These are phyloP conservation scores for Xylaria venustula DNA, from an alignment of 495 filamentous ascomycete genomes.

Conservation along the genomic window DNA sequence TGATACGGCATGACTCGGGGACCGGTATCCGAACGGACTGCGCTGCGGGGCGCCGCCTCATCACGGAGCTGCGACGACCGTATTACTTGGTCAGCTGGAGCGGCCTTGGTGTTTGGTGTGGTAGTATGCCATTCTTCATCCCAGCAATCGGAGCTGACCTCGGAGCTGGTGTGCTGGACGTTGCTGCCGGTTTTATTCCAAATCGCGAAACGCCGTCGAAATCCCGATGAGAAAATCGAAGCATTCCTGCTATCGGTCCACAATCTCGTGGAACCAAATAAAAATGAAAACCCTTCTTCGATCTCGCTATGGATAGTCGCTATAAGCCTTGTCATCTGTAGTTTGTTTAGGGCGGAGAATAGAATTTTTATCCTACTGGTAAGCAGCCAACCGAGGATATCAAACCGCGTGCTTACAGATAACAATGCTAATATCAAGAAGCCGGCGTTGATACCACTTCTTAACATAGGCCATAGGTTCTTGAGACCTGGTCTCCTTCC, in stretches of 20 bases:
- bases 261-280: background rate
- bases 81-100: background rate
- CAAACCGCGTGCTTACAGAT: too few species aligned
- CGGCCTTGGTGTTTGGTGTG: conserved; percentile 7
- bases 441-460: conserved; percentile 16
- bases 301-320: conserved; percentile 15
- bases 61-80: background rate
- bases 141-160: conserved; percentile 15
- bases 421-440: background rate
- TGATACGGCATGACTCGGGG: background rate
- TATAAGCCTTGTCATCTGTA: background rate
- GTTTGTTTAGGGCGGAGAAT: conserved; percentile 9
- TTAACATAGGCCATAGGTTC: conserved; percentile 13
- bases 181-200: conserved; percentile 11
- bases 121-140: background rate
- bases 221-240: background rate
- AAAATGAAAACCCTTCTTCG: background rate
- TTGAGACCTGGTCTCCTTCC: background rate
- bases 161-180: conserved; percentile 18
- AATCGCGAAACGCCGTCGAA: background rate
- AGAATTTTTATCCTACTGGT: conserved; percentile 9
- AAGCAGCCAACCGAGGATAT: conserved; percentile 4
- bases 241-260: background rate
- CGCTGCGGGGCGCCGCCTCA: background rate
- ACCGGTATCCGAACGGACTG: background rate